Base-by-base conservation (phyloP, 2,329 filamentous ascomycete genomes). In the Aspergillus ustus region DNA sequence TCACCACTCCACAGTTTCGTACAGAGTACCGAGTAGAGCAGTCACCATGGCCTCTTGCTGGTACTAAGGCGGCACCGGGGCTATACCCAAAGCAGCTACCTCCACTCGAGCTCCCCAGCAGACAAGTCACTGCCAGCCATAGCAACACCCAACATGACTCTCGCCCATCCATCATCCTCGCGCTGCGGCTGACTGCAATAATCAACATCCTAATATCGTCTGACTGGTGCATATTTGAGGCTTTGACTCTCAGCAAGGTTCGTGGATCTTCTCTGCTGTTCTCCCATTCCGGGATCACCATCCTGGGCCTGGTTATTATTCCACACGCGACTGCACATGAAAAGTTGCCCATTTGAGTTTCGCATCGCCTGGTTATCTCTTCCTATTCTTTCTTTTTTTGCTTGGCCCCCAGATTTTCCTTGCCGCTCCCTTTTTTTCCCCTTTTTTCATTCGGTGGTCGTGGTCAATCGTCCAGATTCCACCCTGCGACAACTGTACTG, bases 291-390 rank as follows among this genome's bases (percentile, higher is more conserved):
- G 55, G 54, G 57, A 63, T 61, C 50, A 46, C 45, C 60, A 34
- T 52, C 62, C 54, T 51, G 34, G 29, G 45, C 31, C 40, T 37
- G 37, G 46, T 52, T 25, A 52, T 59, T 53, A 48, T 63, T 52
- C 49, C 59, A 53, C 51, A 48, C 51, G 49, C 52, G 53, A 44
- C 60, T 55, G 52, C 61, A 52, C 46, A 58, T 60, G 29, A 54
- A 40, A 46, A 43, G 20, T 55, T 43, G 25, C 48, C 60, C 29
- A 51, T 61, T 63, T 58, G 48, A 60, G 34, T 60, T 59, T 61
- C 59, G 52, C 52, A n/a, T 60, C 46, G 28, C 29, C 28, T 56
- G 22, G 43, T n/a, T 56, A 45, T 56, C 20, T 56, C 34, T 50
- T 37, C 19, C n/a, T 17, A 9, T 52, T 56, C 28, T 34, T 60